Base-by-base conservation (phyloP, 371 early-diverging fungal species). In the Zopfochytrium polystomum region DNA sequence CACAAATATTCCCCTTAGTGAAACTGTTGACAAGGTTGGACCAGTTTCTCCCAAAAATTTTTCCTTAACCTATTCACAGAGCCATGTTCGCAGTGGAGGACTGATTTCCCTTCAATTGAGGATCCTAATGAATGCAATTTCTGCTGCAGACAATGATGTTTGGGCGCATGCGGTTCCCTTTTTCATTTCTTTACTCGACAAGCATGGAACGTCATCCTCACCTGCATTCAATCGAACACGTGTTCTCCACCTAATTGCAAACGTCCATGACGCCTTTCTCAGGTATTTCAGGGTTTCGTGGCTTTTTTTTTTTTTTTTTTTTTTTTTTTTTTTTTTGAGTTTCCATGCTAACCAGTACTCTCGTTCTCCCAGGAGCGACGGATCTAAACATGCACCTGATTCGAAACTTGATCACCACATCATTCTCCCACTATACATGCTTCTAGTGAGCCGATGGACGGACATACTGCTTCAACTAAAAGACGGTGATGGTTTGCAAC, bases 131-230 rank as follows among this genome's bases (percentile, higher is more conserved):
- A 69, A 63, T 52, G 72, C 68, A 4, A 53, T 77, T 2, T 46
- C 56, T 3, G 55, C 70, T 3, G 62, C 65, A 22, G 69, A 68
- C 23, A 65, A 60, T 27, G 67, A 52, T n/a, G 56, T 56, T n/a
- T 71, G 74, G 71, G 53, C 67, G 25, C 27, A 65, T 2, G 65
- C 60, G 7, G 9, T 74, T 7, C 68, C 65, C 0, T 66, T 71
- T 43, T 55, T 77, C 7, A 62, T 67, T 25, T 62, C 72, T 22
- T 42, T 77, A 2, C 27, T 77, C 31, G 71, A 74, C 31, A 62
- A 65, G 53, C 65, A 70, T 55, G 68, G 67, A 2, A 30, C 48
- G 5, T 54, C 67, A 3, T 64, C 62, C 45, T 38, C 63, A 11
- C 65, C 71, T 23, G 42, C 27, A 1, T 63, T 71, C 25, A 32